Conservation (phyloP, 2,329 filamentous ascomycete genomes). For the Claviceps sp. region DNA sequence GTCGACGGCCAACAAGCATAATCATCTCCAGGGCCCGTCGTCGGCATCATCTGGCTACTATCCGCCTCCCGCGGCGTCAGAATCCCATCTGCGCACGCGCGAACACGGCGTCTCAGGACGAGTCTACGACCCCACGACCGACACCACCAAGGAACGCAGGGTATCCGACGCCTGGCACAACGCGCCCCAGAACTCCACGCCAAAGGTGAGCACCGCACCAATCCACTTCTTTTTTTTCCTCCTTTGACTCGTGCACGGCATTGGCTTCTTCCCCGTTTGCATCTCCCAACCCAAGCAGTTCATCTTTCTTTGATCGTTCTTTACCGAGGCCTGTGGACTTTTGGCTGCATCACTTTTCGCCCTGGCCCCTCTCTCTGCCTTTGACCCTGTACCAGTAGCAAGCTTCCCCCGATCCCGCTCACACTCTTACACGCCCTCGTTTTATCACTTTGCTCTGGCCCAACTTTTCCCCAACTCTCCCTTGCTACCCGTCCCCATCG, state of each 20-base stretch:
- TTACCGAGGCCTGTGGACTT: neutral
- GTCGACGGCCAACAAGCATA: conserved; percentile 7
- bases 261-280: conserved; percentile 5
- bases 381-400: neutral
- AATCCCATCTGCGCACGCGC: conserved; percentile 19
- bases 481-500: neutral
- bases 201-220: conserved; percentile 30
- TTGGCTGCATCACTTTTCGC: neutral
- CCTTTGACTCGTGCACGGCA: conserved; percentile 8
- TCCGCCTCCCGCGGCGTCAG: conserved; percentile 2
- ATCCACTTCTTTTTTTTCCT: conserved; percentile 15
- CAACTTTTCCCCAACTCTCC: neutral
- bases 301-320: conserved; percentile 3
- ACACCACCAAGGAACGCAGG: conserved; percentile 33
- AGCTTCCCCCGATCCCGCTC: too few relatives aligned
- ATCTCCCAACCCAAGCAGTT: conserved; percentile 7
- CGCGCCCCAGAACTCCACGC: conserved; percentile 27
- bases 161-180: conserved; percentile 36
- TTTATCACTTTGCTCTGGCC: neutral
- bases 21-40: conserved; percentile 15
- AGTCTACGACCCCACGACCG: conserved; percentile 42
- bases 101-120: conserved; percentile 29
- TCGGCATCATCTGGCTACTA: conserved; percentile 14
- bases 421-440: neutral
- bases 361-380: neutral